phyloP scores from a whole-genome alignment of 768 basidiomycete species.

The Lactarius vividus region DNA sequence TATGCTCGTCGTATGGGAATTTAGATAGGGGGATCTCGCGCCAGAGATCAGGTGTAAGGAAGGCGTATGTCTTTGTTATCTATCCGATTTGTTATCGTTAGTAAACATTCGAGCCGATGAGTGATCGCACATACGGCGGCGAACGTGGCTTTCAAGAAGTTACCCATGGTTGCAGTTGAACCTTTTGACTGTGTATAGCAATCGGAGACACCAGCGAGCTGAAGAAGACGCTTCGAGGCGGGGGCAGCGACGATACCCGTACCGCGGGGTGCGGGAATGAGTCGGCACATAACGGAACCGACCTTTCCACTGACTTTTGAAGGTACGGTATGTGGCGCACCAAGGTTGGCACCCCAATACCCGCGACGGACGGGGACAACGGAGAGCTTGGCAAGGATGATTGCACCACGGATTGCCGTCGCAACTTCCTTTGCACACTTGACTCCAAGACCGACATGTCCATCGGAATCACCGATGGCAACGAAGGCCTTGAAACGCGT shows the following conservation, averaged over 20 bases:
- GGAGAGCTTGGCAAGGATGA: constrained; percentile 97
- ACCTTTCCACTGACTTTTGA: constrained; percentile 98
- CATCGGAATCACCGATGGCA: constrained; percentile 97
- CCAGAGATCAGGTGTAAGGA: constrained; percentile 99
- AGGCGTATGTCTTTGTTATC: constrained; percentile 98
- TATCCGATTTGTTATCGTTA: constrained; percentile 30
- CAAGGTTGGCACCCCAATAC: constrained; percentile 99
- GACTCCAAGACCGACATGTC: constrained; percentile 98
- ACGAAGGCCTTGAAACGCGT: constrained; percentile 99
- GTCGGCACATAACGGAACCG: constrained; percentile 98
- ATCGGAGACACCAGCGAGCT: constrained; percentile 97
- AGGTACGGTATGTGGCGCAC: constrained; percentile 98
- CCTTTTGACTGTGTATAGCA: constrained; percentile 98
- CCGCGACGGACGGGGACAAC: constrained; percentile 98
- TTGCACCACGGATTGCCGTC: constrained; percentile 98
- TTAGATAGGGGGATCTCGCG: constrained; percentile 88
- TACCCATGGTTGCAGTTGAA: constrained; percentile 97
- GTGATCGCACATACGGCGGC: constrained; percentile 61
- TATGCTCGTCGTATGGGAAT: constrained; percentile 94
- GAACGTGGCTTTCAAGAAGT: constrained; percentile 98
- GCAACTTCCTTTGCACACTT: constrained; percentile 99
- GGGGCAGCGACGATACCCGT: constrained; percentile 99
- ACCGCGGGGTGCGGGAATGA: constrained; percentile 97
- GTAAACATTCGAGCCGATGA: constrained; percentile 4
- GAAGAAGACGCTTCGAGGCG: constrained; percentile 92